Conservation (phyloP, 2,329 filamentous ascomycete genomes). For the Chaetomium globosum region DNA sequence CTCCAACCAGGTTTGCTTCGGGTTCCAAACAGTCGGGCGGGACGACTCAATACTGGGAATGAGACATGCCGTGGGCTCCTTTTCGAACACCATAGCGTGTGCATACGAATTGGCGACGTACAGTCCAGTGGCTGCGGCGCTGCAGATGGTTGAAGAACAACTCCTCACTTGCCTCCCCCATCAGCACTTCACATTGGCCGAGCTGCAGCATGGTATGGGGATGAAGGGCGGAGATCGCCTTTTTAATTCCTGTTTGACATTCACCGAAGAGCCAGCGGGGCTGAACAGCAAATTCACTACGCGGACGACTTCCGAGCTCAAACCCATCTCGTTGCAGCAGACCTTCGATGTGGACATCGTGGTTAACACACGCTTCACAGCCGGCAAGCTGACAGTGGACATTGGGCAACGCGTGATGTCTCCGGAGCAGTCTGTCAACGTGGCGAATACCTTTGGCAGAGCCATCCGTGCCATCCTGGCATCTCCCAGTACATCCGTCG, state of each 20-base stretch:
- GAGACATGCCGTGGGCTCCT: slow-evolving; percentile 50
- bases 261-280: slow-evolving; percentile 47
- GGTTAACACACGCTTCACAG: slow-evolving; percentile 49
- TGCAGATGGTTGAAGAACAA: slow-evolving; percentile 43
- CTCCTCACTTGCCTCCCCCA: slow-evolving; percentile 43
- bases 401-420: slow-evolving; percentile 50
- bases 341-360: slow-evolving; percentile 53
- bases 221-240: slow-evolving; percentile 47
- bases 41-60: slow-evolving; percentile 49
- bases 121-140: slow-evolving; percentile 41
- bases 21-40: slow-evolving; percentile 52
- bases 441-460: slow-evolving; percentile 57
- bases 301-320: slow-evolving; percentile 39
- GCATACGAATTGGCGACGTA: slow-evolving; percentile 41
- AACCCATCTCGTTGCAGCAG: slow-evolving; percentile 46
- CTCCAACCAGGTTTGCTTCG: slow-evolving; percentile 57
- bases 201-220: slow-evolving; percentile 52
- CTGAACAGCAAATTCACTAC: slow-evolving; percentile 43
- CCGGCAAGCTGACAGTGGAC: slow-evolving; percentile 48
- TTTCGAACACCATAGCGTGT: slow-evolving; percentile 47
- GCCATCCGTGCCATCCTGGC: slow-evolving; percentile 55
- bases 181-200: slow-evolving; percentile 51
- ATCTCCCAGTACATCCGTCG: slow-evolving; percentile 48
- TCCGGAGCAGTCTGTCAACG: slow-evolving; percentile 50
- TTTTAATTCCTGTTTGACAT: slow-evolving; percentile 57